Evolutionary conservation across 2,329 filamentous ascomycete species (phyloP), one percentile per base, ranked within the genome.

Genomic region (Curvularia sp.): DNA sequence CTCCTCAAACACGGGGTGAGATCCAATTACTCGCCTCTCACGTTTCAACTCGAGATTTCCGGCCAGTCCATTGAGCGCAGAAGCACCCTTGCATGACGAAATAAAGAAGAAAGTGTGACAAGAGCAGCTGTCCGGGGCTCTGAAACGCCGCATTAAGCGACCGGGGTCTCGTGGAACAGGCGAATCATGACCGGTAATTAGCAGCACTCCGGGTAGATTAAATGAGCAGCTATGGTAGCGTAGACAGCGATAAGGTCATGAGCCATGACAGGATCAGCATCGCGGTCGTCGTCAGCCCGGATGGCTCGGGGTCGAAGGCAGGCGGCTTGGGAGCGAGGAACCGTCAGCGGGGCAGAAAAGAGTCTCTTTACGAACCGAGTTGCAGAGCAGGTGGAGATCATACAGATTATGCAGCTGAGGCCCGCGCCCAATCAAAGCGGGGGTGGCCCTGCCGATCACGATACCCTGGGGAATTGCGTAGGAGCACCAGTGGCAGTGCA

Each of bases 271-370:
- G 8, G 39, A 18, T 26, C 41, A 43, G 20, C 20, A 24, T 26
- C 41, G 5, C 31, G 9, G 12, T 48, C n/a, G n/a, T 47, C 30
- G 44, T 42, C 44, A 60, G 51, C 49, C 60, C 53, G 51, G 39
- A 52, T 44, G 49, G 24, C 24, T 44, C 10, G 15, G 49, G 48
- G 49, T 30, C n/a, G 46, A 43, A 50, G 43, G 50, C 54, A 38
- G 51, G 49, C 55, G 33, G 72, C 75, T 73, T 74, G 70, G 73
- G 64, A 64, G 52, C 24, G 30, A 64, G 57, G 44, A 57, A 68
- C 56, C 56, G 62, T 44, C 42, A 44, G 42, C 22, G 57, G 63
- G 52, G 64, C 49, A 49, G 67, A 65, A 69, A 42, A 63, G 69
- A 68, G 18, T 55, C 55, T 58, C 53, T 68, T 59, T 62, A 62